Evolutionary conservation across 129 eudicot species (phyloP), one percentile per base, ranked within the genome.

Genomic region (Silybum marianum): DNA sequence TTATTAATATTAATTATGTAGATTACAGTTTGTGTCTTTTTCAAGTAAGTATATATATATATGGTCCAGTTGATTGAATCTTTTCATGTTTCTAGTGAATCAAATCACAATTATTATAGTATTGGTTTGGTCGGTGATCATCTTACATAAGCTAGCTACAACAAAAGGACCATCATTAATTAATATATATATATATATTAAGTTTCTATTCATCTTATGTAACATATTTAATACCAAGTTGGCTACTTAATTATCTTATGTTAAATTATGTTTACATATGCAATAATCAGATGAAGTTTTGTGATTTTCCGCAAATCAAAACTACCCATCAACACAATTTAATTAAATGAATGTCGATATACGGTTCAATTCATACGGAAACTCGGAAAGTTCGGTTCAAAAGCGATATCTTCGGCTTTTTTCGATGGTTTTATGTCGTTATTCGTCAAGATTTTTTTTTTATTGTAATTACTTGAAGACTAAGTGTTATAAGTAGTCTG

Each of bases 401-500:
- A 67, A 78, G 32, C 21, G 82, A 68, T 42, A 70, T 78, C 75
- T 44, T 70, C 23, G 82, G 69, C 75, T 68, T 66, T 67, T 10
- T 24, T 12, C 19, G 24, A 23, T 2, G 74, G 32, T 78, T 68
- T 78, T 68, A 34, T 25, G 82, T 78, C 66, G 42, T 77, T 77
- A 38, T 39, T 22, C 23, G 3, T 42, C 10, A 30, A 40, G 7
- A 44, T 39, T 22, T 78, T 42, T 42, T 58, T 58, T 54, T 42
- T 77, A 76, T 44, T 88, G 73, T 26, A 73, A 75, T 70, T 60
- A 48, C 34, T 44, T 69, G 38, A 72, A 80, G 79, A n/a, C 69
- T 73, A 79, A 78, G 82, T 83, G 75, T 85, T 78, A 38, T 38
- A 38, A 18, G 73, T 30, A 71, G 88, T 73, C 75, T 81, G 97